Evolutionary conservation across 768 basidiomycete genomes (phyloP), one percentile per base, ranked within the genome.

Genomic region (Hortiboletus campestris): DNA sequence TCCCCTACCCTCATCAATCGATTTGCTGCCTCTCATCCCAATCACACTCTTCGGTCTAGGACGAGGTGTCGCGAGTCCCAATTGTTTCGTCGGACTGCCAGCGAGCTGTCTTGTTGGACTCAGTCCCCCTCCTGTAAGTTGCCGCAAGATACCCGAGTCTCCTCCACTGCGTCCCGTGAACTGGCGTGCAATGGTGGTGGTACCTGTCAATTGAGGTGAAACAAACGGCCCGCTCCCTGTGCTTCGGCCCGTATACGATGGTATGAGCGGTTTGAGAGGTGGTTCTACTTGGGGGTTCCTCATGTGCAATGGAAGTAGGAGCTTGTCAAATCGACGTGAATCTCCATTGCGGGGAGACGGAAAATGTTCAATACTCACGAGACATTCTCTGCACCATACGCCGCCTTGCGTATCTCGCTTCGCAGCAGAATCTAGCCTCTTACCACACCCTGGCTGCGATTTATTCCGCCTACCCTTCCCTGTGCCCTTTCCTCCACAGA

Each of bases 341-440:
- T 49, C 39, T 53, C 35, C 29, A 34, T 32, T 9, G 6, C 28
- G 28, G 22, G 53, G 8, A 19, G 45, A 45, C 16, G 41, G 20
- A 35, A 25, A 49, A 38, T 11, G 34, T 25, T 12, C 42, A 43
- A 39, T 34, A 74, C 84, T 74, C 60, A 92, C 91, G 65, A 85
- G 74, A 69, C 91, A 94, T 71, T 91, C 90, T 62, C 89, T 79
- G 70, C 91, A 94, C 88, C 89, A 93, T 29, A 91, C 82, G 13
- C 81, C 80, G 0, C 86, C 86, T 36, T 85, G 81, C 11, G 70
- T 74, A 63, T 87, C 89, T 32, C 75, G 79, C 72, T 88, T 92
- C 13, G 91, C 91, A 25, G 85, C 89, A 60, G 89, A 90, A 66
- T 94, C 91, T 14, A 93, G 71, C 59, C 79, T 84, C 75, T 94